Percentiles rank a stretch among this genome's conserved stretches.
Conservation (phyloP, 177 flowering plant species). For the Telopea speciosissima region DNA sequence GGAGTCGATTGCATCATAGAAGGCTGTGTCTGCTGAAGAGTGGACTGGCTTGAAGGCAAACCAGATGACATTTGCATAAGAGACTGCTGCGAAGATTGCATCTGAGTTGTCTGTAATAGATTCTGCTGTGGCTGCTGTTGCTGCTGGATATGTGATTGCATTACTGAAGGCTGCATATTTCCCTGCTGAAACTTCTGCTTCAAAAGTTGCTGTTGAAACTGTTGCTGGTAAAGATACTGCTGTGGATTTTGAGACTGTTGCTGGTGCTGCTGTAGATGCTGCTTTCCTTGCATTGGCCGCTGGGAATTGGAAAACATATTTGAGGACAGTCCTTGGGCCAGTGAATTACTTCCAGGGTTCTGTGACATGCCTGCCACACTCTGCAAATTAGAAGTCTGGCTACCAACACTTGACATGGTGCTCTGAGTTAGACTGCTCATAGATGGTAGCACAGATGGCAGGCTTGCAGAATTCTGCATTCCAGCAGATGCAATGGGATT, state of each 20-base stretch:
- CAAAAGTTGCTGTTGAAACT: constrained; percentile 46
- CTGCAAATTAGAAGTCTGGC: constrained; percentile 56
- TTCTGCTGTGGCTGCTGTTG: constrained; percentile 48
- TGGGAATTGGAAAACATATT: constrained; percentile 58
- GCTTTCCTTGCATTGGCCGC: constrained; percentile 73
- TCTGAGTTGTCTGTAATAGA: constrained; percentile 48
- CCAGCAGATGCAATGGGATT: constrained; percentile 43
- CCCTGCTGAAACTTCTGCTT: constrained; percentile 64
- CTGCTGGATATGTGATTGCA: constrained; percentile 63
- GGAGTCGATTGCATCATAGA: constrained; percentile 44
- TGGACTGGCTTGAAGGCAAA: constrained; percentile 32
- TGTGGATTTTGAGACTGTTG: constrained; percentile 54
- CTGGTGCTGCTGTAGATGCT: constrained; percentile 46
- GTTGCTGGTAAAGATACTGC: constrained; percentile 41
- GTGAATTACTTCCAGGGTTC: constrained; percentile 42
- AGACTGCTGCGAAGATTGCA: constrained; percentile 67
- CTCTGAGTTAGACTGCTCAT: constrained; percentile 44
- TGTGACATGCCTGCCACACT: constrained; percentile 48
- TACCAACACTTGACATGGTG: constrained; percentile 38
- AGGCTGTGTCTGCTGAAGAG: constrained; percentile 34
- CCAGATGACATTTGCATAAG: constrained; percentile 53
- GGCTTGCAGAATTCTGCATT: constrained; percentile 46
- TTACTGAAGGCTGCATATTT: constrained; percentile 33
- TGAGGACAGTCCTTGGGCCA: constrained; percentile 58
- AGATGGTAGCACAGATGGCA: constrained; percentile 43